Percentiles rank a stretch among this genome's conserved stretches.
These are phyloP conservation scores for Stemphylium vesicarium DNA, from an alignment of 2,329 filamentous ascomycete species.

Conservation along the genomic window DNA sequence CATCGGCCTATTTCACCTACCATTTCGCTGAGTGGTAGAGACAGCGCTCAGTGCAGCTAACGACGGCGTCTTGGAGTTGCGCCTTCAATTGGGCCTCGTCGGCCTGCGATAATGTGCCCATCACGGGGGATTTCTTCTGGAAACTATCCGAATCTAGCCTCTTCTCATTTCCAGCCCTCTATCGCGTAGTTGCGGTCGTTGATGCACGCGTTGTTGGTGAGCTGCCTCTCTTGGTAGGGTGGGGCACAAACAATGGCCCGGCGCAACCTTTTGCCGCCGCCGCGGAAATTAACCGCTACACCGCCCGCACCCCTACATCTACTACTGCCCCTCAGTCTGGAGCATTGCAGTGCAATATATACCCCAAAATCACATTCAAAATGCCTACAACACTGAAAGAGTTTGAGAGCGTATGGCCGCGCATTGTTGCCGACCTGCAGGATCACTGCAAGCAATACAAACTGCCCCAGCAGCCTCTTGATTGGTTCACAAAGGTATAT, in stretches of 20 bases:
- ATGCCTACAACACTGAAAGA: slow-evolving; percentile 81
- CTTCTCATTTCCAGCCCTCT: background rate
- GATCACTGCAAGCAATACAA: slow-evolving; percentile 82
- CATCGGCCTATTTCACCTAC: slow-evolving; percentile 56
- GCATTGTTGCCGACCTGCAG: slow-evolving; percentile 81
- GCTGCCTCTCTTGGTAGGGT: slow-evolving; percentile 24
- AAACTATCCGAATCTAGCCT: background rate
- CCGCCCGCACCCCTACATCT: slow-evolving; percentile 14
- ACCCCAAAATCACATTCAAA: slow-evolving; percentile 3
- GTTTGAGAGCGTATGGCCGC: slow-evolving; percentile 90
- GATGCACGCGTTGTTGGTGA: slow-evolving; percentile 31
- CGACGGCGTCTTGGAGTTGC: slow-evolving; percentile 81
- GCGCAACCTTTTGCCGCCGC: slow-evolving; percentile 27
- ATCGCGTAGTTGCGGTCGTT: slow-evolving; percentile 6
- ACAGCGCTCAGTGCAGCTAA: slow-evolving; percentile 92
- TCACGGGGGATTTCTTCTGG: background rate
- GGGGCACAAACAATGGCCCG: slow-evolving; percentile 25
- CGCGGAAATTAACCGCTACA: slow-evolving; percentile 4
- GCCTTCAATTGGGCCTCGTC: slow-evolving; percentile 68
- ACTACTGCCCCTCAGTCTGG: slow-evolving; percentile 16
- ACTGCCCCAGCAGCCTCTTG: slow-evolving; percentile 76
- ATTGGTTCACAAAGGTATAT: slow-evolving; percentile 83
- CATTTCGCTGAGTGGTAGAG: slow-evolving; percentile 97
- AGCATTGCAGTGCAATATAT: slow-evolving; percentile 3
- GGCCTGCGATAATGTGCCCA: slow-evolving; percentile 45